Percentiles rank a stretch among this genome's conserved stretches.
Evolutionary conservation across 1,284 basidiomycete species (phyloP).

Genomic region (Cryptococcus sp.): DNA sequence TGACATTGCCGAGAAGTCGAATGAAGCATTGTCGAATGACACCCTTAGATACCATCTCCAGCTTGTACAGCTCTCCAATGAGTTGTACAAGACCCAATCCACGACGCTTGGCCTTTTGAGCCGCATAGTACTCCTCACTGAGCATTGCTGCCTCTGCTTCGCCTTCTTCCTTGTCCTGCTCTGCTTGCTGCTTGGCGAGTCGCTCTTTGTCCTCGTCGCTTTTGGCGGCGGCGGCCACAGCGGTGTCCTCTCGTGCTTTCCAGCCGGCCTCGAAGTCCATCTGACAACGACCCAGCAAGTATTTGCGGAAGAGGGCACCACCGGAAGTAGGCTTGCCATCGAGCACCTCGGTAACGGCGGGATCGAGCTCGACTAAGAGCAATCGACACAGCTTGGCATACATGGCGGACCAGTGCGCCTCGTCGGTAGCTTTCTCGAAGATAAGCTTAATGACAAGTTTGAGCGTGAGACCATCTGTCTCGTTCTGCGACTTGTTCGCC

Average conservation of each 20-base stretch:
- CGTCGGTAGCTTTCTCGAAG: slow-evolving; percentile 96
- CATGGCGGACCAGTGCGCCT: slow-evolving; percentile 94
- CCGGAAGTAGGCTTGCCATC: slow-evolving; percentile 84
- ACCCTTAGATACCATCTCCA: slow-evolving; percentile 89
- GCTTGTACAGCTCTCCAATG: slow-evolving; percentile 96
- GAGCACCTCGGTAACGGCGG: slow-evolving; percentile 82
- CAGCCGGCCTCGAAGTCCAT: slow-evolving; percentile 90
- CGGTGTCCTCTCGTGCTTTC: slow-evolving; percentile 60
- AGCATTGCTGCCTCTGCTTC: slow-evolving; percentile 68
- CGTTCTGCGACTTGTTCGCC: slow-evolving; percentile 91
- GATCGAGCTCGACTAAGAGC: slow-evolving; percentile 87
- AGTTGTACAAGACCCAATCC: slow-evolving; percentile 96
- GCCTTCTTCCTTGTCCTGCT: slow-evolving; percentile 51
- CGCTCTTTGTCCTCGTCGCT: slow-evolving; percentile 61
- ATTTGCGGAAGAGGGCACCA: slow-evolving; percentile 84
- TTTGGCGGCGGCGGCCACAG: slow-evolving; percentile 59
- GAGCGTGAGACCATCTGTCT: slow-evolving; percentile 90
- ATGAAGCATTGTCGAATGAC: slow-evolving; percentile 98
- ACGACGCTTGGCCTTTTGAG: slow-evolving; percentile 94
- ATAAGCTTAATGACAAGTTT: slow-evolving; percentile 94
- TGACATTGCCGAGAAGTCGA: slow-evolving; percentile 87
- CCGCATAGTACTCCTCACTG: slow-evolving; percentile 95
- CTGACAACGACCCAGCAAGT: slow-evolving; percentile 88
- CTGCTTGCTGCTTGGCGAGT: slow-evolving; percentile 53
- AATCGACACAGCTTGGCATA: slow-evolving; percentile 92